phyloP scores from a whole-genome alignment of 805 yeast genomes.

The Myxozyma sirexii region DNA sequence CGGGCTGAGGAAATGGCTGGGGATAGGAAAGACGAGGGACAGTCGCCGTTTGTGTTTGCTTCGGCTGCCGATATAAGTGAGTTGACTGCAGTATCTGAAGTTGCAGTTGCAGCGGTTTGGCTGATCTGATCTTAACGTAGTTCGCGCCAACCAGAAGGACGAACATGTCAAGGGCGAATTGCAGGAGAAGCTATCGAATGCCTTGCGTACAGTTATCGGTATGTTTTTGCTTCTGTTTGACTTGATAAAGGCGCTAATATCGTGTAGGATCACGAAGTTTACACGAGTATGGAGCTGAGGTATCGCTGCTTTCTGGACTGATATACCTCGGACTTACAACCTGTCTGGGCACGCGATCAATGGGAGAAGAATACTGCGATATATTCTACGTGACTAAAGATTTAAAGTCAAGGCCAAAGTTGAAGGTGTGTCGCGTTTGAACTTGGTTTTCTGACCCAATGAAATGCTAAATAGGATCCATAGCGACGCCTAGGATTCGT shows the following conservation, averaged over 20 bases:
- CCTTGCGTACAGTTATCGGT: conserved; percentile 53
- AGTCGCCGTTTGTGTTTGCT: conserved; percentile 52
- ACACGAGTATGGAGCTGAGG: conserved; percentile 63
- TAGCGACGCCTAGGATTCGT: conserved; percentile 60
- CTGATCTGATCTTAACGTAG: conserved; percentile 41
- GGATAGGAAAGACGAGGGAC: background rate
- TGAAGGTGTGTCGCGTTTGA: background rate
- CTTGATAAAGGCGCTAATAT: background rate
- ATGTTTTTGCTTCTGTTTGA: background rate
- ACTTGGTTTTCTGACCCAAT: background rate
- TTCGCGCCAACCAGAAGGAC: conserved; percentile 90
- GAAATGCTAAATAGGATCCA: conserved; percentile 8
- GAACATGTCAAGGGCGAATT: conserved; percentile 64
- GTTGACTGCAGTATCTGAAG: no score
- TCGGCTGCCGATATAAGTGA: conserved; percentile 83
- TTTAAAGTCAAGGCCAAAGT: background rate
- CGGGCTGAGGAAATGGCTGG: background rate
- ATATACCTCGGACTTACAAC: conserved; percentile 78
- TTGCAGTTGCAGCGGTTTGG: no score
- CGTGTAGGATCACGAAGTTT: conserved; percentile 53
- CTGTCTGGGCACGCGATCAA: conserved; percentile 69
- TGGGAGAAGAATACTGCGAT: conserved; percentile 95
- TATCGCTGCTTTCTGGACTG: conserved; percentile 59
- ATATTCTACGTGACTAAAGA: conserved; percentile 55
- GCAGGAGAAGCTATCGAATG: conserved; percentile 57